Conservation (phyloP, 2,329 filamentous ascomycete genomes). For the Arthrocladium fulminans region DNA sequence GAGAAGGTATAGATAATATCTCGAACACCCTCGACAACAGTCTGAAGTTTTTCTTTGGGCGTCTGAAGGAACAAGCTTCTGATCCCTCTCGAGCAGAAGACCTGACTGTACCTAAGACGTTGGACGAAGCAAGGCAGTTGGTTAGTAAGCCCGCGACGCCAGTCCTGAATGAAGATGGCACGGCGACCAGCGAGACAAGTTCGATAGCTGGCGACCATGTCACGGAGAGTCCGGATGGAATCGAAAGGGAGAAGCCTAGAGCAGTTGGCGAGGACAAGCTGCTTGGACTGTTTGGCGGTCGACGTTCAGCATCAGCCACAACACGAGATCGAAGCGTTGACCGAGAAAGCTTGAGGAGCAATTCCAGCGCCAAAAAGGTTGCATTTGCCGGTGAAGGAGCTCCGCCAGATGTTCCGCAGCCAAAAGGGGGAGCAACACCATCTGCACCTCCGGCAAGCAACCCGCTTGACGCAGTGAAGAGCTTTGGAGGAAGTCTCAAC, state of each 20-base stretch:
- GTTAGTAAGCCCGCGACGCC: constrained; percentile 48
- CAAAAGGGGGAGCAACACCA: constrained; percentile 27
- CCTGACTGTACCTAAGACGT: constrained; percentile 65
- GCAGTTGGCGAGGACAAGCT: constrained; percentile 52
- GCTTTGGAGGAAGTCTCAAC: constrained; percentile 70
- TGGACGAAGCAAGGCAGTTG: constrained; percentile 85
- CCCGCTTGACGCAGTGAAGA: constrained; percentile 73
- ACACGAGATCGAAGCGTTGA: constrained; percentile 68
- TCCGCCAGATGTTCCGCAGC: constrained; percentile 24
- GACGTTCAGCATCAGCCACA: constrained; percentile 34
- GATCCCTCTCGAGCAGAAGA: constrained; percentile 34
- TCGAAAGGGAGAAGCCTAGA: constrained; percentile 30
- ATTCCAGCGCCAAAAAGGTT: constrained; percentile 49
- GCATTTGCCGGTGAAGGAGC: constrained; percentile 36
- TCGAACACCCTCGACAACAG: constrained; percentile 83
- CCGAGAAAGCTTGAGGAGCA: constrained; percentile 51
- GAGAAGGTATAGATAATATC: constrained; percentile 86
- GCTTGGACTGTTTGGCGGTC: constrained; percentile 62
- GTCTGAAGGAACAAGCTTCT: constrained; percentile 62
- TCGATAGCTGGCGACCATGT: constrained; percentile 38
- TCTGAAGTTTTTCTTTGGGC: constrained; percentile 86
- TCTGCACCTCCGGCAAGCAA: constrained; percentile 30
- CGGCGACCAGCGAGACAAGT: constrained; percentile 42
- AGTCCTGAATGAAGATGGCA: constrained; percentile 40
- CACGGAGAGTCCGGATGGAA: constrained; percentile 26